These are phyloP conservation scores for Rubus parviflorus DNA, from an alignment of 306 rosid genomes.

Conservation along the genomic window DNA sequence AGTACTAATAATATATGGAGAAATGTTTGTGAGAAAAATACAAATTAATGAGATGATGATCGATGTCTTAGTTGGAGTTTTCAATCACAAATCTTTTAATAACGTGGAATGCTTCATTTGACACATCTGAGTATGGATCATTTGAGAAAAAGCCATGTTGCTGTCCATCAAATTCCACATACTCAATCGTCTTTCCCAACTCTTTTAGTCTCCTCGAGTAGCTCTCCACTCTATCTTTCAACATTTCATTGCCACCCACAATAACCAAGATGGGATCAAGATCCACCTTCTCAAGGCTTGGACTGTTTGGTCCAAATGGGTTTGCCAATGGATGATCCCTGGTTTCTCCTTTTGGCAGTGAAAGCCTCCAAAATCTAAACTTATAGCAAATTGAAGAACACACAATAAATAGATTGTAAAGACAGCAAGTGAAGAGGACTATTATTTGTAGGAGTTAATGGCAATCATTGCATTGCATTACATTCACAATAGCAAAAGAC, in stretches of 20 bases:
- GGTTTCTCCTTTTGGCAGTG: conserved; percentile 61
- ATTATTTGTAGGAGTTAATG: too few relatives aligned
- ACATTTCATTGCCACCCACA: conserved; percentile 68
- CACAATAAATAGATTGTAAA: too few relatives aligned
- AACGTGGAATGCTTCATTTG: conserved; percentile 46
- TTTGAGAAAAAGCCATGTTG: conserved; percentile 82
- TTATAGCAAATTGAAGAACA: too few relatives aligned
- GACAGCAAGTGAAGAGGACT: too few relatives aligned
- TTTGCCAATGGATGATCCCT: conserved; percentile 86
- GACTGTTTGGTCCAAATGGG: conserved; percentile 68
- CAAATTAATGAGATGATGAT: background rate
- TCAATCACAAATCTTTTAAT: conserved; percentile 52
- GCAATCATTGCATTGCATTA: too few relatives aligned
- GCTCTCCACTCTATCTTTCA: conserved; percentile 69
- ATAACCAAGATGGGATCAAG: conserved; percentile 69
- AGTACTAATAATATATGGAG: too few relatives aligned
- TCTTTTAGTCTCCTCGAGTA: conserved; percentile 54
- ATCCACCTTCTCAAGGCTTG: conserved; percentile 39
- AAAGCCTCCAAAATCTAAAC: conserved; percentile 87
- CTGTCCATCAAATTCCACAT: conserved; percentile 66
- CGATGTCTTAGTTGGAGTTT: conserved; percentile 34
- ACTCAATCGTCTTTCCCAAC: conserved; percentile 56
- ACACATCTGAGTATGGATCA: conserved; percentile 52
- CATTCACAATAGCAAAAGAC: too few relatives aligned
- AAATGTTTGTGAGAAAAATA: too few relatives aligned